phyloP scores from a whole-genome alignment of 192 early-diverging fungal genomes.

The Umbelopsis sp. region DNA sequence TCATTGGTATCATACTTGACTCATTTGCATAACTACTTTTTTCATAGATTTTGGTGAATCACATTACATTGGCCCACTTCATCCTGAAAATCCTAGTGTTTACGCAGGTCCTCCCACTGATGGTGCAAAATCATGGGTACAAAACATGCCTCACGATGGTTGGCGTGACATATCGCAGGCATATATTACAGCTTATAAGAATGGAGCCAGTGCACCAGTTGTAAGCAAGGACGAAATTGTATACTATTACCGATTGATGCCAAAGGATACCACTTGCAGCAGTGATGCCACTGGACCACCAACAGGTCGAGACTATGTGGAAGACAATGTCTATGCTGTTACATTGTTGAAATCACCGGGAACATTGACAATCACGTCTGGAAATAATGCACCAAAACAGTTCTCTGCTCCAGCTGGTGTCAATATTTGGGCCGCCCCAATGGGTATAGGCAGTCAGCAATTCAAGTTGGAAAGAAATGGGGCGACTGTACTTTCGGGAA shows the following conservation, averaged over 20 bases:
- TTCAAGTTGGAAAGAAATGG: neutral
- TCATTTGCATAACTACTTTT: neutral
- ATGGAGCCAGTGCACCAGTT: neutral
- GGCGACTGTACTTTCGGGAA: neutral
- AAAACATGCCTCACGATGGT: slow-evolving; percentile 1
- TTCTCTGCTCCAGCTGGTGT: slow-evolving; percentile 3
- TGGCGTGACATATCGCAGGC: neutral
- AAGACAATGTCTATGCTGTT: neutral
- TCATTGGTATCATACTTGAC: neutral
- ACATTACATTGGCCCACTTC: slow-evolving; percentile 7
- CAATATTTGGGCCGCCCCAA: neutral
- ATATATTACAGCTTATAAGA: slow-evolving; percentile 15
- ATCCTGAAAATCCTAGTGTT: neutral
- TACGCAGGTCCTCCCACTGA: neutral
- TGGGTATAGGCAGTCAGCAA: neutral
- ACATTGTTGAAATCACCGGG: neutral
- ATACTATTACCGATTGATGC: neutral
- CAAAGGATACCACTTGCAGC: neutral
- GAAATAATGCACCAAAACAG: neutral
- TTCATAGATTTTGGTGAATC: neutral
- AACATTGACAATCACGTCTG: neutral
- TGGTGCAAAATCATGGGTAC: slow-evolving; percentile 1
- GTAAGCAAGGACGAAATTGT: slow-evolving; percentile 11
- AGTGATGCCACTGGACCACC: neutral
- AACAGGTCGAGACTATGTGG: neutral